These are phyloP conservation scores for Daldinia sp. DNA, from an alignment of 2,329 filamentous ascomycete genomes.

Conservation along the genomic window DNA sequence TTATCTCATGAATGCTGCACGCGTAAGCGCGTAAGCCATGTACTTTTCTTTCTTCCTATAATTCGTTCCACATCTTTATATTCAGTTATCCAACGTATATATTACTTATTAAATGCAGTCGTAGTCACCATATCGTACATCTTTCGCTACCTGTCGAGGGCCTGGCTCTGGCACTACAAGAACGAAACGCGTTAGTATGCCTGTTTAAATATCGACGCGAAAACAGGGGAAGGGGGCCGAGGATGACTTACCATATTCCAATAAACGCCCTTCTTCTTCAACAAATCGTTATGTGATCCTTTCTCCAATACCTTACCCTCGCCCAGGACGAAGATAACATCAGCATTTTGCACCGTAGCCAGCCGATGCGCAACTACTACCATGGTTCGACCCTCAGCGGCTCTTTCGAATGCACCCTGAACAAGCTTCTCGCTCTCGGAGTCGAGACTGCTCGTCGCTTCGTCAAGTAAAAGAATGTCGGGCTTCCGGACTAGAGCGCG, in stretches of 20 bases:
- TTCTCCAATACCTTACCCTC: conserved; percentile 66
- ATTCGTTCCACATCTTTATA: neutral
- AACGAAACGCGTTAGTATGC: conserved; percentile 5
- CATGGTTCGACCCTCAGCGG: conserved; percentile 68
- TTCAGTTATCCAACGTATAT: too few species aligned
- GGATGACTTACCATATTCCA: conserved; percentile 63
- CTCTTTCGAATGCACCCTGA: conserved; percentile 72
- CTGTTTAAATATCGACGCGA: neutral
- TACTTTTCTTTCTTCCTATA: neutral
- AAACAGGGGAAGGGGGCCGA: neutral
- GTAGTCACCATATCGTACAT: neutral
- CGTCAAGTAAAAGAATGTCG: conserved; percentile 72
- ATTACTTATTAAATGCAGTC: neutral
- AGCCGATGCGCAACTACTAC: conserved; percentile 81
- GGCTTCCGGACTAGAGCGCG: conserved; percentile 73
- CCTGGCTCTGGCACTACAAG: conserved; percentile 65
- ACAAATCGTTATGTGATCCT: conserved; percentile 60
- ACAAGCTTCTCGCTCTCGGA: conserved; percentile 64
- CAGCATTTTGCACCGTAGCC: conserved; percentile 79
- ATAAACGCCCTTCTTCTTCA: conserved; percentile 62
- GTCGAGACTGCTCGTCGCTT: conserved; percentile 76
- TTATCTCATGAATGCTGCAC: neutral
- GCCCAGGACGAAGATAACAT: conserved; percentile 82
- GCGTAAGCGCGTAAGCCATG: conserved; percentile 3
- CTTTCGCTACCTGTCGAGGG: conserved; percentile 57